Conservation (phyloP, 1,284 basidiomycete genomes). For the Ceratobasidium sp. region DNA sequence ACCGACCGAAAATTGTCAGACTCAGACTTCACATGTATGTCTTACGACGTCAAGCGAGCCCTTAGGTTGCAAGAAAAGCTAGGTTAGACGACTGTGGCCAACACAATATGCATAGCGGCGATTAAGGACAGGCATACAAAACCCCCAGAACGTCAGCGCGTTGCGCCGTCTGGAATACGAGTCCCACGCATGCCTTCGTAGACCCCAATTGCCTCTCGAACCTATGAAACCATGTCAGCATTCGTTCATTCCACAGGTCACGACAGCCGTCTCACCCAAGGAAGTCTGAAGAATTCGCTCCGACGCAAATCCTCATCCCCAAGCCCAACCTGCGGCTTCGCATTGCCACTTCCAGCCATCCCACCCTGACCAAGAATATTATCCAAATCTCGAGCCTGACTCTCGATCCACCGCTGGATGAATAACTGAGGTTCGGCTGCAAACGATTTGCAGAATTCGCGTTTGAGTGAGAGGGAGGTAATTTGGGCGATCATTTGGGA, state of each 20-base stretch:
- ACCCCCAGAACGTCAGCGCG: too few relatives aligned
- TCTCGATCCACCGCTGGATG: conserved; percentile 88
- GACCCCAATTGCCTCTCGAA: conserved; percentile 70
- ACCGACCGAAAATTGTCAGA: too few relatives aligned
- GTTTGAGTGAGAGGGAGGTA: conserved; percentile 84
- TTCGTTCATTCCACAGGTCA: too few relatives aligned
- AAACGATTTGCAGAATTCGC: conserved; percentile 86
- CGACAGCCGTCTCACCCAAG: conserved; percentile 84
- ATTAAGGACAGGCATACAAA: too few relatives aligned
- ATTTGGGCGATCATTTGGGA: conserved; percentile 80
- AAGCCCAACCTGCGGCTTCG: conserved; percentile 48
- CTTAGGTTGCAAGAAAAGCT: too few relatives aligned
- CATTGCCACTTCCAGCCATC: conserved; percentile 61
- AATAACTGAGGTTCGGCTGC: conserved; percentile 81
- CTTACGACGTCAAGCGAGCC: too few relatives aligned
- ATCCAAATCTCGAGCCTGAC: conserved; percentile 90
- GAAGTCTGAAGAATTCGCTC: conserved; percentile 87
- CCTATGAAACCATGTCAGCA: too few relatives aligned
- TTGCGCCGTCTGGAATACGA: conserved; percentile 45
- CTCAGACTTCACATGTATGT: too few relatives aligned
- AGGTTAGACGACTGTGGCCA: too few relatives aligned
- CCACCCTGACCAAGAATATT: conserved; percentile 69
- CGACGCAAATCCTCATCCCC: conserved; percentile 82
- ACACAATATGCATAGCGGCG: too few relatives aligned
- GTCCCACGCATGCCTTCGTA: conserved; percentile 61